Conservation (phyloP, 2,329 filamentous ascomycete species). For the Chrysosporium queenslandicum region DNA sequence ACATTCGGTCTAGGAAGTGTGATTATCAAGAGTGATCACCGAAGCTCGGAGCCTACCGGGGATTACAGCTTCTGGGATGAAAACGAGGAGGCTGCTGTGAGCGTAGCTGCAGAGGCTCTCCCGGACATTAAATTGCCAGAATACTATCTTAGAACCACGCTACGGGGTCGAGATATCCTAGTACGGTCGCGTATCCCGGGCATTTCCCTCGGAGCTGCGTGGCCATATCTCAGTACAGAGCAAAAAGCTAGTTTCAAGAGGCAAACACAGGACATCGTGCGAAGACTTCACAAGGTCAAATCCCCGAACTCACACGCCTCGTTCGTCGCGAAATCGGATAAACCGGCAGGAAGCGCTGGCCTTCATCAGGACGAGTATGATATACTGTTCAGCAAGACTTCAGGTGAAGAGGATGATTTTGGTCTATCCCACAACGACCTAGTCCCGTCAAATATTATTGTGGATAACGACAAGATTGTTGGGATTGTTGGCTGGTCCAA, state of each 20-base stretch:
- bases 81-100: constrained; percentile 31
- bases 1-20: constrained; percentile 30
- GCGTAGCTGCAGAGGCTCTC: constrained; percentile 28
- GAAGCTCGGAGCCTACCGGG: constrained; percentile 20
- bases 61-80: constrained; percentile 29
- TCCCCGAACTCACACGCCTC: constrained; percentile 7
- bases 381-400: constrained; percentile 25
- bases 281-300: constrained; percentile 15
- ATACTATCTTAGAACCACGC: constrained; percentile 29
- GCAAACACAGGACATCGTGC: constrained; percentile 30
- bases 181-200: constrained; percentile 34
- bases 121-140: constrained; percentile 28
- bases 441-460: constrained; percentile 30
- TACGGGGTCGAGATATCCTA: constrained; percentile 33
- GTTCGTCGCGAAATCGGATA: constrained; percentile 6
- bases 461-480: constrained; percentile 30
- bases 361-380: constrained; percentile 23
- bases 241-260: constrained; percentile 29
- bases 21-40: constrained; percentile 30
- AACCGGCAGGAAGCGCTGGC: background rate
- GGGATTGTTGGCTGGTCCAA: constrained; percentile 33
- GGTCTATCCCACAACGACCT: constrained; percentile 32
- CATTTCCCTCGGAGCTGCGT: constrained; percentile 28
- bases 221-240: constrained; percentile 25
- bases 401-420: constrained; percentile 22